Evolutionary conservation across 2,329 filamentous ascomycete species (phyloP), one percentile per base, ranked within the genome.

Genomic region (Ceratocystis alfenasii): DNA sequence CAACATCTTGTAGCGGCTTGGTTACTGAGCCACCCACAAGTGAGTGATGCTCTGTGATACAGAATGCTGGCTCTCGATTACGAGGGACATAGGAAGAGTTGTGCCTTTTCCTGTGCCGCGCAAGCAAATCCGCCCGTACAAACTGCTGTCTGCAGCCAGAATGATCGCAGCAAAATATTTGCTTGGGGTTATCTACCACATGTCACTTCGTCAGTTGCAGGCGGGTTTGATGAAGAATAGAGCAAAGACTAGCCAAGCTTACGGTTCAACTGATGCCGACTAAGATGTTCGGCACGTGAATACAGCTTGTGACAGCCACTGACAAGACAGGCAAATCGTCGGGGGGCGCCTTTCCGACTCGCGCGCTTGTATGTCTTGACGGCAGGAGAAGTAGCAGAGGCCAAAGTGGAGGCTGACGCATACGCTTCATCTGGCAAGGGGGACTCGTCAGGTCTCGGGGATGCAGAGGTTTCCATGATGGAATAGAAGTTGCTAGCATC

Each of bases 221-320:
- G 68, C 69, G 67, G 62, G 65, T 62, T n/a, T 48, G 20, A 50
- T 61, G 44, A 36, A 12, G 20, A 65, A 17, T 22, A 44, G 62
- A 46, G 10, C 25, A 60, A 66, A 64, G 46, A 20, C 30, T 48
- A 50, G 46, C 65, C 66, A 46, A 60, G 61, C 66, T 66, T 80
- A 91, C 88, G 89, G 73, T 93, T 93, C 72, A 93, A 74, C 76
- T 92, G 87, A 75, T 93, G 89, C 62, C 89, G 80, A 75, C 91
- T 89, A 66, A 93, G 79, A 75, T 93, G 89, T 74, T 93, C 89
- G 7, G 88, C 87, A 68, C 89, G 80, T 65, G 88, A 90, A 74
- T 93, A 93, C 67, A 86, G 81, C 79, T 91, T 92, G 69, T 87
- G 87, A 74, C 89, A 94, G 46, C 83, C 85, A 59, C 85, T 81